phyloP scores from a whole-genome alignment of 2,329 filamentous ascomycete species.

The Aspergillus melleus region DNA sequence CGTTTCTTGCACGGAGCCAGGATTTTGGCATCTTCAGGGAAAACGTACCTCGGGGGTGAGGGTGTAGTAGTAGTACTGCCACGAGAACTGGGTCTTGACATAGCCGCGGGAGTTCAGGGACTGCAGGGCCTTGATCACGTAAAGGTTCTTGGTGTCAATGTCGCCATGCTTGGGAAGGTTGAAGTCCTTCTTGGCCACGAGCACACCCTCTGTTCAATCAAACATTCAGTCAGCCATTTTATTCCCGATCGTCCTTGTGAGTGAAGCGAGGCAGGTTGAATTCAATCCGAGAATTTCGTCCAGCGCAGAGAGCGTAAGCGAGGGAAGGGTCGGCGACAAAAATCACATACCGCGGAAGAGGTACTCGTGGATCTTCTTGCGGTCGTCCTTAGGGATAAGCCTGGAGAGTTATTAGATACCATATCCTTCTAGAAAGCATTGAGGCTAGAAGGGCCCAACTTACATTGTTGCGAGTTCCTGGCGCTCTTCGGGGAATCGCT shows the following conservation, averaged over 20 bases:
- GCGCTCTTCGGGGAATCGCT: slow-evolving; percentile 56
- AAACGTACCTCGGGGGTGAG: slow-evolving; percentile 74
- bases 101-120: slow-evolving; percentile 97
- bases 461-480: slow-evolving; percentile 57
- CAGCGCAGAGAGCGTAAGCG: background rate
- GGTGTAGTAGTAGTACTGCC: slow-evolving; percentile 99
- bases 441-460: slow-evolving; percentile 16
- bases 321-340: slow-evolving; percentile 19
- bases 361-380: slow-evolving; percentile 99
- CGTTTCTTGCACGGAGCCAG: background rate
- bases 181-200: slow-evolving; percentile 99
- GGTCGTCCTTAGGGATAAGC: slow-evolving; percentile 99
- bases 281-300: background rate
- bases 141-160: slow-evolving; percentile 99
- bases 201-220: slow-evolving; percentile 63
- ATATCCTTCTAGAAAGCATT: background rate
- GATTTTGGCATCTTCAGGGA: background rate
- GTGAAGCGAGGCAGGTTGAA: background rate
- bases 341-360: slow-evolving; percentile 78
- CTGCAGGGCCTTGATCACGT: slow-evolving; percentile 96
- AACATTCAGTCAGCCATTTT: slow-evolving; percentile 16
- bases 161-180: slow-evolving; percentile 97
- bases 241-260: slow-evolving; percentile 12
- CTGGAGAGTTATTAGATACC: slow-evolving; percentile 46
- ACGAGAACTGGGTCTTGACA: slow-evolving; percentile 99